These are phyloP conservation scores for Rostrohypoxylon terebratum DNA, from an alignment of 495 filamentous ascomycete genomes.

Conservation along the genomic window DNA sequence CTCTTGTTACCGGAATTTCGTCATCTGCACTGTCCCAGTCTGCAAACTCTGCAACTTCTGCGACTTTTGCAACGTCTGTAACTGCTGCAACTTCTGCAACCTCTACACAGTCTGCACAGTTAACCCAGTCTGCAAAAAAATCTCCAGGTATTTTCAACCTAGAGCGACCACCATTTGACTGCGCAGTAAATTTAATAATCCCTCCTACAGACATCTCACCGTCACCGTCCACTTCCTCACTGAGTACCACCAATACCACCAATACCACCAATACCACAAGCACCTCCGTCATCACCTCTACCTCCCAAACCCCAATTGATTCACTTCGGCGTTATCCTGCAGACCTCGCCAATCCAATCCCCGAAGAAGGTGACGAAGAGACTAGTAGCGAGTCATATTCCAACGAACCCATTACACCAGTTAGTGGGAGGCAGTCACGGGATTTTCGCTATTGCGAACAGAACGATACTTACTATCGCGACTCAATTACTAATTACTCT, in stretches of 20 bases:
- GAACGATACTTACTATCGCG: conserved; percentile 54
- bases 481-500: conserved; percentile 50
- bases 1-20: conserved; percentile 33
- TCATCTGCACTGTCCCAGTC: conserved; percentile 17
- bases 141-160: conserved; percentile 47
- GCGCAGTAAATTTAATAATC: conserved; percentile 42
- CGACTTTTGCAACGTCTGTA: neutral
- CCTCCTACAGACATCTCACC: conserved; percentile 43
- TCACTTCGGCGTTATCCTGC: conserved; percentile 55
- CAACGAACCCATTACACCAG: conserved; percentile 62
- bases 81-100: too few relatives aligned
- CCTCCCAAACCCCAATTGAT: conserved; percentile 39
- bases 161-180: conserved; percentile 25
- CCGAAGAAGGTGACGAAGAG: conserved; percentile 62
- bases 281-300: neutral
- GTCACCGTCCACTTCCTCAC: conserved; percentile 35
- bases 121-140: conserved; percentile 8
- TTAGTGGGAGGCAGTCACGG: conserved; percentile 62
- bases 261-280: conserved; percentile 17
- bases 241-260: conserved; percentile 26
- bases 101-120: neutral
- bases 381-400: conserved; percentile 58
- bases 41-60: neutral
- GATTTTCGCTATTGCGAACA: conserved; percentile 60
- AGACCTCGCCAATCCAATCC: conserved; percentile 57